phyloP scores from a whole-genome alignment of 208 protist genomes.

The Histomonas meleagridis region DNA sequence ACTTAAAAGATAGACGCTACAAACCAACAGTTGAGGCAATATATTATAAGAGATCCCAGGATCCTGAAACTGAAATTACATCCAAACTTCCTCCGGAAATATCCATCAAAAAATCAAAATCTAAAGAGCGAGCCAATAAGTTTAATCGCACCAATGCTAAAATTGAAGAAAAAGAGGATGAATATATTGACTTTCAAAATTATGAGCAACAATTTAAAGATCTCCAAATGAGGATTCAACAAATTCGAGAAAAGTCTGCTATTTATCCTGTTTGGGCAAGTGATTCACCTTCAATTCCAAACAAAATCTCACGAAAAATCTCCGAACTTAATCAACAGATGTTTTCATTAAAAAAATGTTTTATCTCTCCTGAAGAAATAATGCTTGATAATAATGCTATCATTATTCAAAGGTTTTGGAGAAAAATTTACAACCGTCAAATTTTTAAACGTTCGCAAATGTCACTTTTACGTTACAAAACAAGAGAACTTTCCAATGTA shows the following conservation, averaged over 20 bases:
- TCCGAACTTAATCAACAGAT: neutral
- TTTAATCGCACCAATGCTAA: neutral
- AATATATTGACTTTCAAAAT: neutral
- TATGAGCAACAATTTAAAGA: neutral
- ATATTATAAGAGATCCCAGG: neutral
- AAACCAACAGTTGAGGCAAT: conserved; percentile 34
- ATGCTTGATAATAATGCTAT: conserved; percentile 20
- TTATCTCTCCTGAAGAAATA: conserved; percentile 31
- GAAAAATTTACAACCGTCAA: neutral
- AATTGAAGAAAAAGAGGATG: neutral
- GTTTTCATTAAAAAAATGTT: conserved; percentile 32
- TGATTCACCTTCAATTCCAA: neutral
- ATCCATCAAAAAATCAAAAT: neutral
- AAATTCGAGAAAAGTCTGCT: neutral
- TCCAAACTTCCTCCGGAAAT: neutral
- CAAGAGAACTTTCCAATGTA: neutral
- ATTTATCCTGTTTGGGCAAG: conserved; percentile 10
- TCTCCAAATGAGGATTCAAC: neutral
- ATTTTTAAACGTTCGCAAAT: too few species aligned
- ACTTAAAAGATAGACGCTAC: conserved; percentile 9
- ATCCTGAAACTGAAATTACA: neutral
- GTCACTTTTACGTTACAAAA: neutral
- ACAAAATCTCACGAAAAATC: neutral
- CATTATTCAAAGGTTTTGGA: conserved; percentile 1
- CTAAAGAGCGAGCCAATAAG: neutral